Evolutionary conservation across 371 early-diverging fungal species (phyloP), one percentile per base, ranked within the genome.

Genomic region (Nematocida sp.): DNA sequence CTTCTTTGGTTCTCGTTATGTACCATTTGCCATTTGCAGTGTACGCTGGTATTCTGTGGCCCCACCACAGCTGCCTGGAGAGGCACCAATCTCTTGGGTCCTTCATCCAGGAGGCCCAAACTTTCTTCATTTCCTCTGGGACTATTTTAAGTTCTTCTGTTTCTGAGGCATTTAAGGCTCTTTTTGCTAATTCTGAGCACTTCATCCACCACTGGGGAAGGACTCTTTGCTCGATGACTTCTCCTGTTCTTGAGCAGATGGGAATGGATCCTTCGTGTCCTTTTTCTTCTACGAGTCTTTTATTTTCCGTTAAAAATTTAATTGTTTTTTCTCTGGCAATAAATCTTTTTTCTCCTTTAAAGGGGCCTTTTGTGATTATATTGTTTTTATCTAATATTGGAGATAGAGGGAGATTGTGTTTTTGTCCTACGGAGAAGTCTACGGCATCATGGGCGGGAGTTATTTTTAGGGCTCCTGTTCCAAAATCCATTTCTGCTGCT

Each of bases 61-160:
- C 99, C 97, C 97, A 99, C 97, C 97, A 97, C 55, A 99, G 86
- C 86, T 99, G 99, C 79, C 99, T 90, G 5, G 93, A 93, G 1
- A 86, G 61, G 77, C 86, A 99, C 99, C 99, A 98, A 82, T 94
- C 94, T 79, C 92, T 90, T 77, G 92, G 92, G 85, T 92, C 91
- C 50, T 87, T 90, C 77, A 99, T 87, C 99, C 97, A 97, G 65
- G 88, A 86, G 88, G 91, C 91, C 93, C 92, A 97, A 48, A 92
- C 93, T 67, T 87, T 89, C 80, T 93, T 91, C 4, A 92, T 90
- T 9, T 89, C 86, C 82, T 88, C 87, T 54, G 99, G 99, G 38
- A 85, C 78, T 78, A 99, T 95, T 79, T 88, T 86, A 40, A 99
- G 85, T 49, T 90, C 86, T 33, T 92, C 93, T 50, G 87, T 86